These are phyloP conservation scores for Postia placenta DNA, from an alignment of 768 basidiomycete species.

Conservation along the genomic window DNA sequence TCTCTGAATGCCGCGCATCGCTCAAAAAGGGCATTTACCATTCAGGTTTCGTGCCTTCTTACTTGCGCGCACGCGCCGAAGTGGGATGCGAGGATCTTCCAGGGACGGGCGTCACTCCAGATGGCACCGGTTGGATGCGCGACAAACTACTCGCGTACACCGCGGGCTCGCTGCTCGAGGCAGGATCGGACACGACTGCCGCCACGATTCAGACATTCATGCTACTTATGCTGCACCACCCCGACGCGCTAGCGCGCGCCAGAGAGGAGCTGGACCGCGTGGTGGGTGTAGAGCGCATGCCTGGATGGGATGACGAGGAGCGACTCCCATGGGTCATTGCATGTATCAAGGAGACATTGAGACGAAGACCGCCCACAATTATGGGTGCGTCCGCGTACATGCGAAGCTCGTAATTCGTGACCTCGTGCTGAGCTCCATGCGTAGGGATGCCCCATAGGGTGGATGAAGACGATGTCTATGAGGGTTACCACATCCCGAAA, in stretches of 20 bases:
- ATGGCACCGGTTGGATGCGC: conserved; percentile 21
- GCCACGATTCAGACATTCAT: conserved; percentile 24
- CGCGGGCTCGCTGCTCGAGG: conserved; percentile 25
- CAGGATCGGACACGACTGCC: conserved; percentile 26
- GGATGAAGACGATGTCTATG: conserved; percentile 19
- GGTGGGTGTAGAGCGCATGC: conserved; percentile 40
- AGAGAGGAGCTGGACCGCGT: conserved; percentile 57
- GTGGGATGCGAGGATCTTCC: conserved; percentile 20
- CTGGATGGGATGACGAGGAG: conserved; percentile 44
- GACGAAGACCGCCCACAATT: conserved; percentile 1
- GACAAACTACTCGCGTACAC: conserved; percentile 26
- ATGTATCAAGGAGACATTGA: conserved; percentile 36
- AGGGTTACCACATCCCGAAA: conserved; percentile 23
- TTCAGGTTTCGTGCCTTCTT: neutral
- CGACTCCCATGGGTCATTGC: conserved; percentile 52
- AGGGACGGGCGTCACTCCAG: conserved; percentile 21
- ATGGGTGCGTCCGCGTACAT: conserved; percentile 5
- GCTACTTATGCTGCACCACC: conserved; percentile 16
- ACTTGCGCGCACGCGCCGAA: conserved; percentile 16
- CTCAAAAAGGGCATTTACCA: neutral
- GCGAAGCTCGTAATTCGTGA: neutral
- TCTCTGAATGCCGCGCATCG: neutral
- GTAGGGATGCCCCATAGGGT: conserved; percentile 18
- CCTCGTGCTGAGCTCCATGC: too few relatives aligned
- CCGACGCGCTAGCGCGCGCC: conserved; percentile 32